Percentiles rank a stretch among this genome's conserved stretches.
Conservation (phyloP, 305 asterid species). For the Striga hermonthica region DNA sequence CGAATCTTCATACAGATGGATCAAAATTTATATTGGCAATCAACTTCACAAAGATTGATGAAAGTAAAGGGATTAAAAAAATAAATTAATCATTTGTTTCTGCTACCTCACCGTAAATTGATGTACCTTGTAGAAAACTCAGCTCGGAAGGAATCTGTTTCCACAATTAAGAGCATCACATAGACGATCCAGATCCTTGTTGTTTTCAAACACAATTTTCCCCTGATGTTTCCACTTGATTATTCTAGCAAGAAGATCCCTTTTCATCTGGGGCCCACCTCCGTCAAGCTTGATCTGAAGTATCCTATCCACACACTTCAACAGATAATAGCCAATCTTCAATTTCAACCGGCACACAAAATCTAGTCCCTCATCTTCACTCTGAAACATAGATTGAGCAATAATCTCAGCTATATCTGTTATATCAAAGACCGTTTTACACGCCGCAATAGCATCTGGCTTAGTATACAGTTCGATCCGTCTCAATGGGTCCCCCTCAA, state of each 20-base stretch:
- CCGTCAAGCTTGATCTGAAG: constrained; percentile 37
- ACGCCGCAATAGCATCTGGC: constrained; percentile 65
- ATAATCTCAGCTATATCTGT: constrained; percentile 50
- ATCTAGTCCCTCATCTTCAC: constrained; percentile 47
- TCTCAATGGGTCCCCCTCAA: constrained; percentile 27
- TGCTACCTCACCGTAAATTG: not conserved
- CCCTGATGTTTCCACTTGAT: constrained; percentile 60
- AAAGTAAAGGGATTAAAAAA: too few species aligned
- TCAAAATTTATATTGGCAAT: too few species aligned
- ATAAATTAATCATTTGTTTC: too few species aligned
- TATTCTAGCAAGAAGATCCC: constrained; percentile 52
- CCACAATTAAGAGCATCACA: constrained; percentile 43
- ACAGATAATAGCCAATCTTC: constrained; percentile 47
- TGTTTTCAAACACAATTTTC: constrained; percentile 39
- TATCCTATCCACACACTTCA: constrained; percentile 60
- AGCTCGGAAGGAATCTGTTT: constrained; percentile 23
- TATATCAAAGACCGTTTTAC: constrained; percentile 51
- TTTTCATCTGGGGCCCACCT: constrained; percentile 38
- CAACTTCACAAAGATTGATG: too few species aligned
- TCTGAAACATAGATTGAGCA: constrained; percentile 49
- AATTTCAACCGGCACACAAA: constrained; percentile 50
- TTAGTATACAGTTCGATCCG: constrained; percentile 41
- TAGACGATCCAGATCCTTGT: constrained; percentile 43
- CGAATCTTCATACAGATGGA: too few species aligned
- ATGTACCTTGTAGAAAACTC: not conserved